These are phyloP conservation scores for Periglandula ipomoeae DNA, from an alignment of 2,329 filamentous ascomycete species.

Conservation along the genomic window DNA sequence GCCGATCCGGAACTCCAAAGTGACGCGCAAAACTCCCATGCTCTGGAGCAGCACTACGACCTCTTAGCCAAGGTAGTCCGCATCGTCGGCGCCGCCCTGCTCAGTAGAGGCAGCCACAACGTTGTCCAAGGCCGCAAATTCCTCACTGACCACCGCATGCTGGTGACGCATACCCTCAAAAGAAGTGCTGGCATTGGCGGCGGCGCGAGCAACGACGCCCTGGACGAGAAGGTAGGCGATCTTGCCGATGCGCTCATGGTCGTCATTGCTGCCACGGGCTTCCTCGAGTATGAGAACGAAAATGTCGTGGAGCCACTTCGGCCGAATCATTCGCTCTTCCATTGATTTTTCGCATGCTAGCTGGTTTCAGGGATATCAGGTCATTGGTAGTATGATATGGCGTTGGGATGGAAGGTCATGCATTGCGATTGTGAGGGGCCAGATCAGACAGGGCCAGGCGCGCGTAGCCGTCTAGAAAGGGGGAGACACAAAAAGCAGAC, in stretches of 20 bases:
- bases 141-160: constrained; percentile 69
- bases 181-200: constrained; percentile 69
- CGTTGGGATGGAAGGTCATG: constrained; percentile 12
- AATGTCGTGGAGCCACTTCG: constrained; percentile 22
- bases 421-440: not conserved
- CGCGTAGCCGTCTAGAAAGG: not conserved
- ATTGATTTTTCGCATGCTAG: constrained; percentile 17
- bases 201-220: constrained; percentile 25
- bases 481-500: not conserved
- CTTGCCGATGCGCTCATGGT: constrained; percentile 79
- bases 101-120: constrained; percentile 76
- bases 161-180: constrained; percentile 86
- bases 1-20: constrained; percentile 89
- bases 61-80: constrained; percentile 73
- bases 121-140: constrained; percentile 72
- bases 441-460: not conserved
- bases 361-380: not conserved
- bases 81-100: constrained; percentile 71
- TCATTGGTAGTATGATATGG: constrained; percentile 8
- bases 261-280: constrained; percentile 72
- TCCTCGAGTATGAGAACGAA: constrained; percentile 55
- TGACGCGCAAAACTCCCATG: constrained; percentile 58
- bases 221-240: constrained; percentile 59
- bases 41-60: constrained; percentile 73
- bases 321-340: constrained; percentile 29